Evolutionary conservation across 345 rosid species (phyloP).

Genomic region (Populus ilicifolia): DNA sequence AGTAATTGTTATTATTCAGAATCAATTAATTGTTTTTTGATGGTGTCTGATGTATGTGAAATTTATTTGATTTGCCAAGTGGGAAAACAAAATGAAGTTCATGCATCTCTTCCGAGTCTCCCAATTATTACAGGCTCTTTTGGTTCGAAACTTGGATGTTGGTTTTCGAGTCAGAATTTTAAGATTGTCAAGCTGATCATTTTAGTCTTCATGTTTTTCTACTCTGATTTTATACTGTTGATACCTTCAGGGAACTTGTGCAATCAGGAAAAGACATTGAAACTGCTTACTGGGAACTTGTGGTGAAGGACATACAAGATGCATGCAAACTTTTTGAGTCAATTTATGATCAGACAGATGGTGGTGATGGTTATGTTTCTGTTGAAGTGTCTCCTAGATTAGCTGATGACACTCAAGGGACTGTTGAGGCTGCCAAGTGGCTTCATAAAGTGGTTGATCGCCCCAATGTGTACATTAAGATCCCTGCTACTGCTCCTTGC

Average conservation of each 20-base stretch:
- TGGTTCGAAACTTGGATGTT: neutral
- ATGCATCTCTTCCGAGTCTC: neutral
- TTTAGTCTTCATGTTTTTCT: neutral
- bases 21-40: neutral
- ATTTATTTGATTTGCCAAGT: neutral
- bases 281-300: constrained; percentile 93
- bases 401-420: constrained; percentile 83
- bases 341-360: constrained; percentile 85
- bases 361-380: constrained; percentile 91
- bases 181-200: neutral
- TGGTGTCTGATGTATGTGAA: neutral
- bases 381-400: constrained; percentile 97
- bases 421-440: constrained; percentile 85
- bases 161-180: neutral
- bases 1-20: neutral
- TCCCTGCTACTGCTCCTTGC: constrained; percentile 92
- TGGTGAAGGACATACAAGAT: constrained; percentile 94
- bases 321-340: constrained; percentile 96
- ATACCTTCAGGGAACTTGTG: constrained; percentile 65
- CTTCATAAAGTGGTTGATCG: constrained; percentile 82
- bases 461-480: constrained; percentile 88
- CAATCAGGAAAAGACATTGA: constrained; percentile 89
- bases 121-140: neutral
- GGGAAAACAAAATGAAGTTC: neutral
- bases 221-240: constrained; percentile 2